phyloP scores from a whole-genome alignment of 768 basidiomycete genomes.

The Pleurotus giganteus region DNA sequence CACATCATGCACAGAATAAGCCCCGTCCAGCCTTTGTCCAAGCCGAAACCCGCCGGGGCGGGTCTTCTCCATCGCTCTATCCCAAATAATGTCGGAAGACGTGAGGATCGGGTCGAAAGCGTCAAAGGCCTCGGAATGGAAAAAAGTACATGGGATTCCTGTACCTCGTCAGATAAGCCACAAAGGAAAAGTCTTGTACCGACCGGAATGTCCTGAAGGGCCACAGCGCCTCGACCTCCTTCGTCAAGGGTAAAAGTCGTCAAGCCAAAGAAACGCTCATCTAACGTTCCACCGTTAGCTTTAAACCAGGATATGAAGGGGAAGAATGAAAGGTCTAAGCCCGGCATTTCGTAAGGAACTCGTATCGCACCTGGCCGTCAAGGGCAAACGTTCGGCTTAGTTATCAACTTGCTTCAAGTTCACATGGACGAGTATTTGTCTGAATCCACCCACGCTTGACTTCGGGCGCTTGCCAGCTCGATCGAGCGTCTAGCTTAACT shows the following conservation, averaged over 20 bases:
- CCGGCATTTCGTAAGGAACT: neutral
- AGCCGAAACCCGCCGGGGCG: constrained; percentile 17
- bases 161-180: neutral
- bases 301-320: constrained; percentile 61
- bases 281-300: constrained; percentile 46
- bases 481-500: too few relatives aligned
- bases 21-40: constrained; percentile 80
- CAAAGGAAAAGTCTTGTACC: constrained; percentile 11
- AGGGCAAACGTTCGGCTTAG: too few relatives aligned
- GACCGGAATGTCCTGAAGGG: constrained; percentile 72
- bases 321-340: neutral
- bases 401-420: too few relatives aligned
- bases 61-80: constrained; percentile 59
- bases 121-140: constrained; percentile 75
- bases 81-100: constrained; percentile 60
- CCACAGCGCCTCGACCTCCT: constrained; percentile 73
- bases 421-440: too few relatives aligned
- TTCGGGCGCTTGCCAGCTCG: too few relatives aligned
- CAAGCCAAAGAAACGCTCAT: constrained; percentile 44
- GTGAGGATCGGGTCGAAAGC: constrained; percentile 76
- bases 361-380: too few relatives aligned
- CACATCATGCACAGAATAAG: constrained; percentile 96
- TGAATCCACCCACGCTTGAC: too few relatives aligned
- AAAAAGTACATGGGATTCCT: constrained; percentile 80
- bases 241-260: constrained; percentile 43